phyloP scores from a whole-genome alignment of 2,329 filamentous ascomycete genomes.

The Coccinonectria pachysandricola region DNA sequence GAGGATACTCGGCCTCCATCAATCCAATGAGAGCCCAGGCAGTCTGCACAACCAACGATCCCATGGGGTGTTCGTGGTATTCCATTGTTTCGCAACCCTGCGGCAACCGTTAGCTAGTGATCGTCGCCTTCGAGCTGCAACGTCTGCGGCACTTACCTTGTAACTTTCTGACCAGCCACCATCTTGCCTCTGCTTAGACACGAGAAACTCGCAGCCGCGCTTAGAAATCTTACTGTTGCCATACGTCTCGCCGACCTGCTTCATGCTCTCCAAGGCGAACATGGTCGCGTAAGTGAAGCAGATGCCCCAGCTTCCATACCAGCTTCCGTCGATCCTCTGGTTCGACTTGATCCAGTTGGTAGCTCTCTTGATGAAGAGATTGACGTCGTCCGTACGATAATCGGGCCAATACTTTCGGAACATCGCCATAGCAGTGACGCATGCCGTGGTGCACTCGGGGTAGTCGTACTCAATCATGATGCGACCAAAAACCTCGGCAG shows the following conservation, averaged over 20 bases:
- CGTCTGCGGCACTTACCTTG: conserved; percentile 35
- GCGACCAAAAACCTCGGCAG: conserved; percentile 87
- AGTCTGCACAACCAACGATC: conserved; percentile 87
- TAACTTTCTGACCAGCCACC: conserved; percentile 98
- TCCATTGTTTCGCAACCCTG: conserved; percentile 66
- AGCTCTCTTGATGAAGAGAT: conserved; percentile 59
- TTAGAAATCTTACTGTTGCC: conserved; percentile 59
- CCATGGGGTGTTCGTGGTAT: conserved; percentile 63
- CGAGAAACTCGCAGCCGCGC: conserved; percentile 73
- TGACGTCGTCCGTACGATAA: conserved; percentile 69
- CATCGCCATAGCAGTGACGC: conserved; percentile 74
- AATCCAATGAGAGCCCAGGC: conserved; percentile 79
- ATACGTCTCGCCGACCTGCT: conserved; percentile 73
- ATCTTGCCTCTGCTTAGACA: conserved; percentile 75
- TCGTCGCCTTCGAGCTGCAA: not conserved
- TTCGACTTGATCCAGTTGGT: conserved; percentile 73
- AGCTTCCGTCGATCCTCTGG: conserved; percentile 75
- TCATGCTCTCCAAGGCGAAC: conserved; percentile 86
- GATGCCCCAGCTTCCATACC: conserved; percentile 97
- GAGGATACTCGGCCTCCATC: conserved; percentile 72
- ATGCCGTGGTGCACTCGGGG: conserved; percentile 92
- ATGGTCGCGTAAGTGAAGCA: conserved; percentile 96
- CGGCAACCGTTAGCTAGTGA: conserved; percentile 55
- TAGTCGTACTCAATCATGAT: conserved; percentile 99
- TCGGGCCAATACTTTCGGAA: conserved; percentile 75